Percentiles rank a stretch among this genome's conserved stretches.
Conservation (phyloP, 192 early-diverging fungal species). For the Coemansia guatemalensis region DNA sequence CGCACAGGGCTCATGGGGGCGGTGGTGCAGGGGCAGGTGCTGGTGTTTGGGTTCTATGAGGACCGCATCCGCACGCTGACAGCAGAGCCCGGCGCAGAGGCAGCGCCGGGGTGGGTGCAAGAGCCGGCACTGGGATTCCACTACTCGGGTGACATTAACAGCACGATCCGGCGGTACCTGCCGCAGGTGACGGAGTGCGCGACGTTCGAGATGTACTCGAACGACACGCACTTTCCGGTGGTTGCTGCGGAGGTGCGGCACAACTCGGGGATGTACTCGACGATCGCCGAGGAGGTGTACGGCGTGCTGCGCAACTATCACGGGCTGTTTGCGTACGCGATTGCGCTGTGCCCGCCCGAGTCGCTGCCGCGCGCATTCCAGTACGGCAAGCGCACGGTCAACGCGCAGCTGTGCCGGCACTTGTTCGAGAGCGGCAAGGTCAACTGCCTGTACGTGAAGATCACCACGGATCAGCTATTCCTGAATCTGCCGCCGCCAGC, state of each 20-base stretch:
- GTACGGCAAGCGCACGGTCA: conserved; percentile 66
- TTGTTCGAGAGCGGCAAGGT: conserved; percentile 65
- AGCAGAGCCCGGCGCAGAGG: conserved; percentile 7
- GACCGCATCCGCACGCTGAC: conserved; percentile 68
- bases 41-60: conserved; percentile 77
- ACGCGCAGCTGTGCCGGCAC: conserved; percentile 64
- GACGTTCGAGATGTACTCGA: conserved; percentile 65
- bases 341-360: conserved; percentile 59
- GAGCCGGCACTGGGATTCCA: conserved; percentile 49
- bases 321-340: conserved; percentile 62
- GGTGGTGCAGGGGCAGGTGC: conserved; percentile 65
- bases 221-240: conserved; percentile 75
- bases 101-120: conserved; percentile 14
- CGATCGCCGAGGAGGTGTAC: conserved; percentile 58
- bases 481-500: conserved; percentile 61
- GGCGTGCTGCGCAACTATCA: conserved; percentile 59
- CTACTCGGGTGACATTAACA: conserved; percentile 43
- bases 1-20: conserved; percentile 76
- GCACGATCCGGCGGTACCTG: conserved; percentile 32
- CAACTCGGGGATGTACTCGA: conserved; percentile 50
- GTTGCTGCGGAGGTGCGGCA: conserved; percentile 66
- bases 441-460: conserved; percentile 55
- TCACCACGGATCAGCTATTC: conserved; percentile 61
- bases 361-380: conserved; percentile 68
- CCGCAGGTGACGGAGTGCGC: conserved; percentile 50